Evolutionary conservation across 2,329 filamentous ascomycete genomes (phyloP), one percentile per base, ranked within the genome.

Genomic region (Xylaria sp.): DNA sequence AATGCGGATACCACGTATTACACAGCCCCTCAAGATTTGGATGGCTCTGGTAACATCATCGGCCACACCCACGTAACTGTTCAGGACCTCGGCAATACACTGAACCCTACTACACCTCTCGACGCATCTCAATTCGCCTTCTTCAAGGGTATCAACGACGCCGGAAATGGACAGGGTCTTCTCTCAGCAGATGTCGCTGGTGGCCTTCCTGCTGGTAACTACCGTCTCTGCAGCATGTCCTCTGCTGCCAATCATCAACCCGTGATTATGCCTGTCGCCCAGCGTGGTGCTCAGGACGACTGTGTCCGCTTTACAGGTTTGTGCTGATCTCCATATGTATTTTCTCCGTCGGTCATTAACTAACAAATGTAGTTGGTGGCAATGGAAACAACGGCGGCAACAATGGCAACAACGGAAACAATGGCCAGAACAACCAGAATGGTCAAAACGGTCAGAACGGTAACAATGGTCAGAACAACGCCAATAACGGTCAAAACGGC

Each of bases 131-230:
- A 83, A 75, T 90, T 87, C 72, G 86, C 81, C 75, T 90, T 90
- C 79, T 90, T 90, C 85, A 90, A 90, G 83, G 88, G 88, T 69
- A 88, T 90, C 80, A 89, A 90, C 79, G 87, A 89, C 68, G 83
- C 80, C 17, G 88, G 87, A 40, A 84, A 90, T 73, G 85, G 84
- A 38, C 74, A 86, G 2, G 88, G 88, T 59, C 80, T 83, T 5
- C 81, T 91, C 11, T 78, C 81, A 13, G 85, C 88, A 46, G 79
- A 77, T 1, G 88, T 91, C 28, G 79, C 81, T 0, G 86, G 84
- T 65, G 89, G 88, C 74, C 85, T 91, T 2, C 87, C 88, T 3
- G 81, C 83, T 3, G 88, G 89, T 42, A 88, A 87, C 81, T 91
- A 90, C 81, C 87, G 89, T 73, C 80, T 89, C 69, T 91, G 89